Percentiles rank a stretch among this genome's conserved stretches.
Conservation (phyloP, 805 yeast genomes). For the Zygotorulaspora florentina region DNA sequence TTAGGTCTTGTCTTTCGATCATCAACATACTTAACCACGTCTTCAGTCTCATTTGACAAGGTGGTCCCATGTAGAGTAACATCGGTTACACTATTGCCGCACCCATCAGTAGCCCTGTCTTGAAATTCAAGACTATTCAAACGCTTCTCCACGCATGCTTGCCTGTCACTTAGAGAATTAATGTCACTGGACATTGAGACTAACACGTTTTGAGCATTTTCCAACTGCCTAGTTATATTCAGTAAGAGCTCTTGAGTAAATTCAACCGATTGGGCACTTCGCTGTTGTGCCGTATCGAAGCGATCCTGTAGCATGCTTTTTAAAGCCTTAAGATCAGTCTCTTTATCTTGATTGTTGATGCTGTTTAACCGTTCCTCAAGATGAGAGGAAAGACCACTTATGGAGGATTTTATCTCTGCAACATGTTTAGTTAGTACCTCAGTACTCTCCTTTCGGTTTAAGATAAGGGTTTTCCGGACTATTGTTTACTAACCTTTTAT, state of each 20-base stretch:
- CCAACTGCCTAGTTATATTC: slow-evolving; percentile 16
- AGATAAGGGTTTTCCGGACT: slow-evolving; percentile 5
- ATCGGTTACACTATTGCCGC: neutral
- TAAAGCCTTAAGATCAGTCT: neutral
- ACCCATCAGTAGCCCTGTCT: slow-evolving; percentile 4
- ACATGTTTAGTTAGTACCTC: slow-evolving; percentile 3
- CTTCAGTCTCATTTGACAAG: slow-evolving; percentile 1
- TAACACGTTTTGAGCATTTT: slow-evolving; percentile 19
- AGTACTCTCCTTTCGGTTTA: too few relatives aligned
- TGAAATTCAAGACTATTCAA: neutral
- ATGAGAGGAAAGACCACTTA: slow-evolving; percentile 1
- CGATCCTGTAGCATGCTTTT: neutral
- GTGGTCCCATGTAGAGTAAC: neutral
- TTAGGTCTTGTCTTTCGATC: slow-evolving; percentile 16
- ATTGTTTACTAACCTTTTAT: slow-evolving; percentile 15
- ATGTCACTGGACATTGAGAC: slow-evolving; percentile 21
- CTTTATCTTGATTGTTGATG: slow-evolving; percentile 2
- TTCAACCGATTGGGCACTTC: slow-evolving; percentile 1
- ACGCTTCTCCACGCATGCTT: slow-evolving; percentile 14
- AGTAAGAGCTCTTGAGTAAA: slow-evolving; percentile 10
- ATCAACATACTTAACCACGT: neutral
- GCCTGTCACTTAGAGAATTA: slow-evolving; percentile 13
- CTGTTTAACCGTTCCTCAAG: slow-evolving; percentile 1
- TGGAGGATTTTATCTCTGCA: slow-evolving; percentile 2
- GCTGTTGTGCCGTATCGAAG: slow-evolving; percentile 1